Conservation (phyloP, 129 eudicot genomes). For the Artemisia tridentata region DNA sequence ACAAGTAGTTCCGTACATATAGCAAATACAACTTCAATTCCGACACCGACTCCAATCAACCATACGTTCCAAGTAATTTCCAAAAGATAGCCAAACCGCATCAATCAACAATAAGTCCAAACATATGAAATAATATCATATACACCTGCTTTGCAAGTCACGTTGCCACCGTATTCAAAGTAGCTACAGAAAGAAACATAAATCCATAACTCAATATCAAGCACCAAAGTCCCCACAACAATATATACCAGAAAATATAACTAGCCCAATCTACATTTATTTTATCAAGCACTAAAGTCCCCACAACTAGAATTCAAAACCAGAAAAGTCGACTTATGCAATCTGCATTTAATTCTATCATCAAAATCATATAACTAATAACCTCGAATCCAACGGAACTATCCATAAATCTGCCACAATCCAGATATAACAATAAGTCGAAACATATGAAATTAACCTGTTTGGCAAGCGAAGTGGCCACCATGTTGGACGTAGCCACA, state of each 20-base stretch:
- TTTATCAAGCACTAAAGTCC: too few relatives aligned
- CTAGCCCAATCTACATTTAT: too few relatives aligned
- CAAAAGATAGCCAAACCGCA: too few relatives aligned
- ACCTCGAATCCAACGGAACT: not conserved
- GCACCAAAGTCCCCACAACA: not conserved
- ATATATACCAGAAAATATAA: too few relatives aligned
- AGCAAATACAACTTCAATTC: too few relatives aligned
- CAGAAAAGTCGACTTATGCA: not conserved
- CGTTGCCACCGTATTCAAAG: conserved; percentile 92
- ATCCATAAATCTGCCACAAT: too few relatives aligned
- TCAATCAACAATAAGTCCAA: too few relatives aligned
- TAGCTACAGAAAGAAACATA: conserved; percentile 94
- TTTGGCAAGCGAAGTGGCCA: conserved; percentile 86
- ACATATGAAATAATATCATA: too few relatives aligned
- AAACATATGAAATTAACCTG: conserved; percentile 45
- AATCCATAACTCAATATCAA: conserved; percentile 53
- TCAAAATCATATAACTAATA: not conserved
- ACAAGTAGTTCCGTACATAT: too few relatives aligned
- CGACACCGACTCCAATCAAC: too few relatives aligned
- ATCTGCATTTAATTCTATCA: not conserved
- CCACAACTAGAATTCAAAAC: not conserved
- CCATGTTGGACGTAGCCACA: conserved; percentile 90
- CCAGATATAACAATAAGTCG: not conserved
- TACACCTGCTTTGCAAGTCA: conserved; percentile 76
- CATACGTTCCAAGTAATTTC: too few relatives aligned